Evolutionary conservation across 306 rosid genomes (phyloP).

Genomic region (Quercus variabilis): DNA sequence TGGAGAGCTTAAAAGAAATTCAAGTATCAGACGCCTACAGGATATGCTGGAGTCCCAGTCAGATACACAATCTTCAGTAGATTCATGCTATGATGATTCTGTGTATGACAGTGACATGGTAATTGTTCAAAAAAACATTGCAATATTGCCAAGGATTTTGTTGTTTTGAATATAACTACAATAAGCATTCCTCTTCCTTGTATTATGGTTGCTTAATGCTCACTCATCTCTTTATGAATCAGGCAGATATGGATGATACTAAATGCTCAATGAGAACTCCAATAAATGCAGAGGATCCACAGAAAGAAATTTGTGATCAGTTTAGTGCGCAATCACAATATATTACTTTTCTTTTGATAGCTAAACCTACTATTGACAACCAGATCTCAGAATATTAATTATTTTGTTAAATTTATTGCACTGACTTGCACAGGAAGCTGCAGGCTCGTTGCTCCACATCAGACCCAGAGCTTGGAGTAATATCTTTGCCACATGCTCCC

Average conservation of each 20-base stretch:
- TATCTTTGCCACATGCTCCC: conserved; percentile 23
- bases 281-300: conserved; percentile 28
- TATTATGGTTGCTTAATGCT: conserved; percentile 11
- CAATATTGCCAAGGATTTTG: neutral
- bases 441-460: conserved; percentile 24
- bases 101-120: conserved; percentile 36
- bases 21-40: conserved; percentile 33
- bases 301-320: conserved; percentile 32
- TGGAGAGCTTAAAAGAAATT: conserved; percentile 20
- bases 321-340: conserved; percentile 20
- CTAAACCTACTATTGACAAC: conserved; percentile 1
- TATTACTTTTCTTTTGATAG: conserved; percentile 3
- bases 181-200: conserved; percentile 5
- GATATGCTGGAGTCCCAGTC: conserved; percentile 37
- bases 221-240: conserved; percentile 11
- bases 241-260: conserved; percentile 34
- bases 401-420: conserved; percentile 23
- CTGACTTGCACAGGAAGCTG: conserved; percentile 42
- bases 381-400: neutral
- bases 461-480: neutral
- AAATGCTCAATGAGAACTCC: conserved; percentile 15
- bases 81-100: conserved; percentile 34
- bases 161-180: conserved; percentile 3
- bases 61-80: conserved; percentile 27
- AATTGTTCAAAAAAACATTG: conserved; percentile 16